Percentiles rank a stretch among this genome's conserved stretches.
Conservation (phyloP, 2,329 filamentous ascomycete genomes). For the Pestalotiopsis sp. region DNA sequence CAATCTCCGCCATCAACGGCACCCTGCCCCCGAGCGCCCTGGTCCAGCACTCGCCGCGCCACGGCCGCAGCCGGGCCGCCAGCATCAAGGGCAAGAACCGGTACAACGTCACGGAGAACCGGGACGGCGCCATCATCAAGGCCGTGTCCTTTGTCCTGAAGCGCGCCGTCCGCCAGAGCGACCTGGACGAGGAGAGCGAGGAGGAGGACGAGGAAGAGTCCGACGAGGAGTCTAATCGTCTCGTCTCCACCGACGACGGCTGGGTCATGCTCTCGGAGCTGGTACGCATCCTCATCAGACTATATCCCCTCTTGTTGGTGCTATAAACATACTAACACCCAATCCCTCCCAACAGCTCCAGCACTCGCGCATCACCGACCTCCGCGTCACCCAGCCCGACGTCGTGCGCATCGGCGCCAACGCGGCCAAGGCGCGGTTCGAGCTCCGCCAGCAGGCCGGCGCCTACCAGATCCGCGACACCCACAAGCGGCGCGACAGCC, state of each 20-base stretch:
- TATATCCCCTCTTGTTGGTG: background rate
- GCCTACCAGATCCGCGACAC: slow-evolving; percentile 39
- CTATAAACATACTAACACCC: slow-evolving; percentile 7
- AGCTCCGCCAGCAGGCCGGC: slow-evolving; percentile 30
- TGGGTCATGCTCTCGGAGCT: slow-evolving; percentile 43
- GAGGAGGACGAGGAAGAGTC: slow-evolving; percentile 35
- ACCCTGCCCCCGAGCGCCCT: slow-evolving; percentile 38
- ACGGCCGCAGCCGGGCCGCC: slow-evolving; percentile 41
- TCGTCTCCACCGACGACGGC: slow-evolving; percentile 40
- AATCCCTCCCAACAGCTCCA: slow-evolving; percentile 29
- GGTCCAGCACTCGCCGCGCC: slow-evolving; percentile 35
- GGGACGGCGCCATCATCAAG: slow-evolving; percentile 41
- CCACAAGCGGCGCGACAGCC: slow-evolving; percentile 26
- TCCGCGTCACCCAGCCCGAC: slow-evolving; percentile 38
- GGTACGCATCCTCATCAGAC: slow-evolving; percentile 30
- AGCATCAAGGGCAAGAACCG: slow-evolving; percentile 41
- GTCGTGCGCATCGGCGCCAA: slow-evolving; percentile 35
- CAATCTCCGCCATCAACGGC: slow-evolving; percentile 36
- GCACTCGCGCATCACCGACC: slow-evolving; percentile 36
- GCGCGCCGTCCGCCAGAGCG: slow-evolving; percentile 30
- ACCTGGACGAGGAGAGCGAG: slow-evolving; percentile 24
- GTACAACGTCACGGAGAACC: slow-evolving; percentile 44
- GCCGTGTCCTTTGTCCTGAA: slow-evolving; percentile 44
- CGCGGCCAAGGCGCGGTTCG: slow-evolving; percentile 40
- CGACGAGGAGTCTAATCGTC: slow-evolving; percentile 30